Conservation (phyloP, 495 filamentous ascomycete species). For the Penicillium arizonense region DNA sequence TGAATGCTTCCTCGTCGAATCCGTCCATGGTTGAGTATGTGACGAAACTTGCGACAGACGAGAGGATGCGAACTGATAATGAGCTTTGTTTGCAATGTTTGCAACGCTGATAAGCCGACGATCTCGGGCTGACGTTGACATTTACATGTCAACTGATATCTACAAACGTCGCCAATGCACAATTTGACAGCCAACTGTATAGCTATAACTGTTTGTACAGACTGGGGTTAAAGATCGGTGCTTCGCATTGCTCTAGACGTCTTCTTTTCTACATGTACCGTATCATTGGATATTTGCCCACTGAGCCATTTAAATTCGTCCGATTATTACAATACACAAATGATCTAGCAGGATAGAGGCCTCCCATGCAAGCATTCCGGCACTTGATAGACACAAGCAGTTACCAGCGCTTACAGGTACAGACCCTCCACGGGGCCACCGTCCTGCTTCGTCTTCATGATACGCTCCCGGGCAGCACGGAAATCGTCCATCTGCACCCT, state of each 20-base stretch:
- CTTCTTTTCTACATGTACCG: too few species aligned
- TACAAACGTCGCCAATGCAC: too few species aligned
- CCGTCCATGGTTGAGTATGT: constrained; percentile 47
- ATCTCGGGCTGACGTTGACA: background rate
- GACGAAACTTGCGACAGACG: constrained; percentile 8
- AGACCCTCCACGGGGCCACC: constrained; percentile 91
- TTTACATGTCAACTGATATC: background rate
- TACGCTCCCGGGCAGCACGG: constrained; percentile 84
- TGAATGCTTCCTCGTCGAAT: constrained; percentile 80
- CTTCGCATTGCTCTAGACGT: too few species aligned
- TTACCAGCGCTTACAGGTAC: constrained; percentile 73
- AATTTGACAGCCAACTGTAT: too few species aligned
- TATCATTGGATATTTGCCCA: too few species aligned
- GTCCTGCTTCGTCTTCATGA: constrained; percentile 98
- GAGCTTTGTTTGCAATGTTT: constrained; percentile 41
- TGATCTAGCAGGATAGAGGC: constrained; percentile 7
- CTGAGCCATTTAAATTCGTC: constrained; percentile 9
- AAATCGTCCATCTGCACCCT: constrained; percentile 99
- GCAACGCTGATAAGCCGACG: constrained; percentile 14
- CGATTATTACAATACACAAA: constrained; percentile 32
- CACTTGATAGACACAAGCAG: constrained; percentile 3
- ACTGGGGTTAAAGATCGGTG: too few species aligned
- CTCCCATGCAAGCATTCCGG: constrained; percentile 11
- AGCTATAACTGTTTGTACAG: too few species aligned
- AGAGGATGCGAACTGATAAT: constrained; percentile 23